Base-by-base conservation (phyloP, 352 stramenopile species). In the Globisporangium polare region DNA sequence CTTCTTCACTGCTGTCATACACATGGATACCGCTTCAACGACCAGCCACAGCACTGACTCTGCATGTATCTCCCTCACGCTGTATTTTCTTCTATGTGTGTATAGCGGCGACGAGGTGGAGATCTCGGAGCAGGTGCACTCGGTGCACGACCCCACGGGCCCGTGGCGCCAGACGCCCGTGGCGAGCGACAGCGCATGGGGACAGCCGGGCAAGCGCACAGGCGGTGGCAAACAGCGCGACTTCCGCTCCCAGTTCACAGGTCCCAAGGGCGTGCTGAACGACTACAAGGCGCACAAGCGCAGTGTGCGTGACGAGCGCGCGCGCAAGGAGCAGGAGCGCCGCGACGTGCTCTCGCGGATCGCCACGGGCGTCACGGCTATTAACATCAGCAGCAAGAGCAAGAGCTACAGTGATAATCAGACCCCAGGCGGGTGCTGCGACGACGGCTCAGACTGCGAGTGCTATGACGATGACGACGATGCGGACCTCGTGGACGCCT, bases 231-330 rank as follows among this genome's bases (percentile, higher is more conserved):
- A 68, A 51, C 69, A 74, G 13, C 74, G 77, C 6, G 65, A 80
- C 65, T 93, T 89, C 49, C 65, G 57, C 12, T 92, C 86, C 9
- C 60, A 72, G 18, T 78, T 90, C 69, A 93, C 86, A 8, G 86
- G 86, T 0, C 86, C 86, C 8, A 94, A 94, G 67, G 86, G 86
- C 26, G 86, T 94, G 42, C 71, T 92, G 46, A 88, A 79, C 45
- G 86, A 94, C 73, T 92, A 89, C 74, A 90, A 91, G 65, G 75
- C 77, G 15, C 74, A 94, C 68, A 93, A 90, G 55, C 74, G 73
- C 35, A 65, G 83, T 55, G 75, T 80, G 39, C 64, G 60, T 9
- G 60, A 90, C 35, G 78, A 94, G 78, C 78, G 72, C 24, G 31
- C 56, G 53, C 73, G 67, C 41, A 72, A 77, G 46, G 70, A 90